Evolutionary conservation across 768 basidiomycete genomes (phyloP).

Genomic region (Postia placenta): DNA sequence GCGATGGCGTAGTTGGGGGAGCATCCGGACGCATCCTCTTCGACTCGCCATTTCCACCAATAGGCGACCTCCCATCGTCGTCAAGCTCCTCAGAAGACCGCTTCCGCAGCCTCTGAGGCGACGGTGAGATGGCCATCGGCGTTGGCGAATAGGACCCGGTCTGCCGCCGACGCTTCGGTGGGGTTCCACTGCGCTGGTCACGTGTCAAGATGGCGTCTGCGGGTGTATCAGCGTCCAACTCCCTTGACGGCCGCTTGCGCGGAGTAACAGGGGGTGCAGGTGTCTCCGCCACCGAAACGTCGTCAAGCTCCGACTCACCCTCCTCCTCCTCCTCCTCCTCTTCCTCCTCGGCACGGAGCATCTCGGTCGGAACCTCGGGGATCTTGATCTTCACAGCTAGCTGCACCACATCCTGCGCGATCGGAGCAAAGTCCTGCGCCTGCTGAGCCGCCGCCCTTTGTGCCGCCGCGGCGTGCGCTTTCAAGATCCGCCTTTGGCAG

Average conservation of each 20-base stretch:
- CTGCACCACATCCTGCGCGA: slow-evolving; percentile 1
- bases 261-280: slow-evolving; percentile 17
- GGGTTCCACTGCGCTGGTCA: slow-evolving; percentile 22
- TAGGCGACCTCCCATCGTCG: slow-evolving; percentile 1
- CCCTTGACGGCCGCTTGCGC: slow-evolving; percentile 32
- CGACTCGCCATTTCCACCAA: slow-evolving; percentile 8
- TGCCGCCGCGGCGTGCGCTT: slow-evolving; percentile 39
- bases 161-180: slow-evolving; percentile 35
- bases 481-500: slow-evolving; percentile 60
- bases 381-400: slow-evolving; percentile 18
- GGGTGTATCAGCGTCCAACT: slow-evolving; percentile 26
- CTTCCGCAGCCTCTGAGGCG: slow-evolving; percentile 14
- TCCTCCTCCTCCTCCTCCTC: slow-evolving; percentile 29
- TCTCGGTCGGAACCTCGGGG: slow-evolving; percentile 9
- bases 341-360: slow-evolving; percentile 13
- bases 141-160: slow-evolving; percentile 14
- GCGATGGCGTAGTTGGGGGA: background rate
- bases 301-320: slow-evolving; percentile 27
- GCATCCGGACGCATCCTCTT: slow-evolving; percentile 1
- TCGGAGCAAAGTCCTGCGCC: no score
- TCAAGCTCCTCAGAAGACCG: slow-evolving; percentile 24
- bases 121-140: background rate
- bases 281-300: slow-evolving; percentile 23
- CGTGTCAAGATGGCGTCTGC: background rate
- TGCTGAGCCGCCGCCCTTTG: slow-evolving; percentile 24